Base-by-base conservation (phyloP, 139 green algal species). In the Picochlorum sp. region DNA sequence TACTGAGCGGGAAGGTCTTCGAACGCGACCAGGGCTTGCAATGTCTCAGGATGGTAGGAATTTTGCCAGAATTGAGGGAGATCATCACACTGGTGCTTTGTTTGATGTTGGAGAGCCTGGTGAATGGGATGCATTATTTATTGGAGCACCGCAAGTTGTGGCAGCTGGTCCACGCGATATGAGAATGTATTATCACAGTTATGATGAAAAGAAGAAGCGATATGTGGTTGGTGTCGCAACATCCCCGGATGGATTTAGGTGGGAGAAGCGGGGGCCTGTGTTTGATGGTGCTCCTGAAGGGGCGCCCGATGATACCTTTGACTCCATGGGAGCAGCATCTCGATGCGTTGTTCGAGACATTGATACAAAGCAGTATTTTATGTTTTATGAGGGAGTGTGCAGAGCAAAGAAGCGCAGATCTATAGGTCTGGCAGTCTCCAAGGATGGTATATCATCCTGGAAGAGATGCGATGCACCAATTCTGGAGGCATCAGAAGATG, bases 41-140 rank as follows among this genome's bases (percentile, higher is more conserved):
- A 89, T 96, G 77, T 87, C 74, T 63, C 87, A 96, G 78, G 90
- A 98, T 63, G 92, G 87, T 2, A 71, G 77, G 45, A 95, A 97
- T 78, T 98, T 87, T 85, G 92, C 92, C 6, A 77, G 92, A 44
- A 96, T 98, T 41, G 92, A 98, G 78, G 90, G 77, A 5, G 88
- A 97, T 71, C 90, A 98, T 83, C 91, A 97, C 85, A 92, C 86
- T 6, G 83, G 81, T 2, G 84, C 72, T 0, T 34, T 94, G 9
- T 90, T 97, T 69, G 90, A 97, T 60, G 85, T 88, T 20, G 92
- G 89, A 2, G 60, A 76, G 4, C 61, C 70, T 37, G 86, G 83
- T 1, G 86, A 93, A 44, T 96, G 89, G 86, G 92, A 98, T 71
- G 63, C 64, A 21, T 66, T 85, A 3, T 94, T 84, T 68, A 79